Conservation (phyloP, 2,329 filamentous ascomycete genomes). For the Botrytis byssoidea region DNA sequence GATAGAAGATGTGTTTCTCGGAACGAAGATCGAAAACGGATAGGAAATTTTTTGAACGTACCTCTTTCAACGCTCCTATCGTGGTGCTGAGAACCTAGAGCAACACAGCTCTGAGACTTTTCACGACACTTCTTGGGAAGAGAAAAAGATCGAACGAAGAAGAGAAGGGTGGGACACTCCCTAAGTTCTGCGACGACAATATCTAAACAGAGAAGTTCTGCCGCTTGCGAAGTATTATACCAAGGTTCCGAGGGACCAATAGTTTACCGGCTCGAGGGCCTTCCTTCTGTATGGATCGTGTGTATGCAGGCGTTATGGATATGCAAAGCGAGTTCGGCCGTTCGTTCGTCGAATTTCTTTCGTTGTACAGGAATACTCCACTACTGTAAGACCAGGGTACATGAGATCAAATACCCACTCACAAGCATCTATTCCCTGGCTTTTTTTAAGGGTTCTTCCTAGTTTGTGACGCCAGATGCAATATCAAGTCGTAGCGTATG, state of each 20-base stretch:
- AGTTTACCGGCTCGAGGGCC: conserved; percentile 13
- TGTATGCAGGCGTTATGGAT: conserved; percentile 19
- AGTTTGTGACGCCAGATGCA: conserved; percentile 16
- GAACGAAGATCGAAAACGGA: conserved; percentile 16
- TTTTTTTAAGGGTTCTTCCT: conserved; percentile 21
- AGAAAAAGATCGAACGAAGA: conserved; percentile 1
- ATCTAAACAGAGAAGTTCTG: conserved; percentile 22
- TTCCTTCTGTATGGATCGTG: conserved; percentile 19
- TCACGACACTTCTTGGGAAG: conserved; percentile 23
- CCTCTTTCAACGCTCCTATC: conserved; percentile 27
- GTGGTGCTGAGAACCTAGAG: conserved; percentile 30
- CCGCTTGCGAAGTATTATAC: conserved; percentile 17
- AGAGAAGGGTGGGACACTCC: conserved; percentile 9
- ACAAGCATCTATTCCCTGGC: conserved; percentile 19
- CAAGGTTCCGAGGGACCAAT: conserved; percentile 18
- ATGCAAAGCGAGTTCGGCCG: conserved; percentile 21
- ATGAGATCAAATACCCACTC: conserved; percentile 22
- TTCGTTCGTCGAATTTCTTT: conserved; percentile 19
- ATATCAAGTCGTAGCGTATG: conserved; percentile 12
- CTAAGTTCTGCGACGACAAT: conserved; percentile 23
- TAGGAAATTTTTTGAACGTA: conserved; percentile 23
- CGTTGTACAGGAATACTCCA: conserved; percentile 19
- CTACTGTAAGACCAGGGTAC: conserved; percentile 19
- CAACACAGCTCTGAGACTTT: conserved; percentile 31
- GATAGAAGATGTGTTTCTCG: conserved; percentile 18